Evolutionary conservation across 2,329 filamentous ascomycete species (phyloP).

Genomic region (Xylariaceae sp.): DNA sequence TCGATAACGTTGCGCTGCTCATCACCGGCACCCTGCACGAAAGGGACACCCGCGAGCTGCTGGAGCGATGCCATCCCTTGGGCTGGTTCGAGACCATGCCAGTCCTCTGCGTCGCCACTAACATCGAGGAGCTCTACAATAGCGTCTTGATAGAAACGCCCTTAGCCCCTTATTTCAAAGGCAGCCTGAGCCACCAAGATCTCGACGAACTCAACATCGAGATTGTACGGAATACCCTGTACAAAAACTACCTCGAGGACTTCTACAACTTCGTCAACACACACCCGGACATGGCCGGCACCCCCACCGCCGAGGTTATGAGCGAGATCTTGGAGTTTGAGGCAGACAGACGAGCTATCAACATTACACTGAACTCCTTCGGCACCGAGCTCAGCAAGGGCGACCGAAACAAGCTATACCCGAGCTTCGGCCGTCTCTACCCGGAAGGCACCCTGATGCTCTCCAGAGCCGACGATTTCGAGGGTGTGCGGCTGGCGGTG

Average conservation of each 20-base stretch:
- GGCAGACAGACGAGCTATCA: slow-evolving; percentile 92
- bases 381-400: slow-evolving; percentile 91
- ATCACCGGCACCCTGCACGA: slow-evolving; percentile 98
- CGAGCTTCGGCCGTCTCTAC: slow-evolving; percentile 82
- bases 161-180: slow-evolving; percentile 94
- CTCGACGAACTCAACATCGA: slow-evolving; percentile 98
- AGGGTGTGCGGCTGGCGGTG: slow-evolving; percentile 88
- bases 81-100: slow-evolving; percentile 99
- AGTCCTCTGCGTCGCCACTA: slow-evolving; percentile 93
- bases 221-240: slow-evolving; percentile 95
- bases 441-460: slow-evolving; percentile 95
- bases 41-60: slow-evolving; percentile 87
- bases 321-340: slow-evolving; percentile 93
- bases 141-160: slow-evolving; percentile 95
- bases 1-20: slow-evolving; percentile 95
- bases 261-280: slow-evolving; percentile 94
- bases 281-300: slow-evolving; percentile 77
- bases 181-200: slow-evolving; percentile 90
- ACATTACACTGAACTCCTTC: slow-evolving; percentile 98
- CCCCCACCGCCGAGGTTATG: slow-evolving; percentile 92
- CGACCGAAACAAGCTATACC: slow-evolving; percentile 94
- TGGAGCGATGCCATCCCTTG: slow-evolving; percentile 92
- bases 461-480: slow-evolving; percentile 87
- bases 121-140: slow-evolving; percentile 98
- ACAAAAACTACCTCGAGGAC: slow-evolving; percentile 99